Base-by-base conservation (phyloP, 805 yeast genomes). In the Wickerhamiella sergipiensis region DNA sequence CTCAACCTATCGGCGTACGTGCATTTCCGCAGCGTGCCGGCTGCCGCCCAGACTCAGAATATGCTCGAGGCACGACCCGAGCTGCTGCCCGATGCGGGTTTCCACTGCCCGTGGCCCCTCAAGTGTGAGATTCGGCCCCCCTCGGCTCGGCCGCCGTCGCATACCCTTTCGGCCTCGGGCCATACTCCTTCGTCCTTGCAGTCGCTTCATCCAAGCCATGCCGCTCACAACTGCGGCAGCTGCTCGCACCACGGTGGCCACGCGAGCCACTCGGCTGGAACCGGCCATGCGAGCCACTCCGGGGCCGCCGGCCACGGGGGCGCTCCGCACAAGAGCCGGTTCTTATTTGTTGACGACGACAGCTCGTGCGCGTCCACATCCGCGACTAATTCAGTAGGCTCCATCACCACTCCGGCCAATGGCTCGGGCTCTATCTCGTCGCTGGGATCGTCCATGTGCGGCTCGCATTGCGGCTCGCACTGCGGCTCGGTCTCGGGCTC, bases 11-110 rank as follows among this genome's bases (percentile, higher is more conserved):
- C 57, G 21, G 61, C 63, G 26, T 44, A 47, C 19, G 70, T 65
- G 7, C 62, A 57, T 46, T 67, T 67, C 61, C 55, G 56, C 31
- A 51, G 61, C 23, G 49, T 52, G 39, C 58, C 52, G 17, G 61
- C 62, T 18, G 67, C 70, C 1, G 53, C 60, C 13, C 58, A 59
- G 6, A 68, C 65, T 2, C 59, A 55, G 24, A 52, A 53, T 15
- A 47, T 56, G 10, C 56, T 66, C 3, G 65, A 64, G 47, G 59
- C 60, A 45, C 54, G 64, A 24, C 47, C 58, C 15, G 67, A 64
- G 29, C 48, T 64, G 9, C 54, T 63, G 22, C 57, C 54, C 24
- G 54, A 52, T 33, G 44, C 31, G 23, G 42, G 52, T 43, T 45
- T 39, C 46, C 21, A 17, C n/a, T 15, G 38, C 45, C 31, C 31